phyloP scores from a whole-genome alignment of 148 eudicot genomes.

The Rhododendron griersonianum region DNA sequence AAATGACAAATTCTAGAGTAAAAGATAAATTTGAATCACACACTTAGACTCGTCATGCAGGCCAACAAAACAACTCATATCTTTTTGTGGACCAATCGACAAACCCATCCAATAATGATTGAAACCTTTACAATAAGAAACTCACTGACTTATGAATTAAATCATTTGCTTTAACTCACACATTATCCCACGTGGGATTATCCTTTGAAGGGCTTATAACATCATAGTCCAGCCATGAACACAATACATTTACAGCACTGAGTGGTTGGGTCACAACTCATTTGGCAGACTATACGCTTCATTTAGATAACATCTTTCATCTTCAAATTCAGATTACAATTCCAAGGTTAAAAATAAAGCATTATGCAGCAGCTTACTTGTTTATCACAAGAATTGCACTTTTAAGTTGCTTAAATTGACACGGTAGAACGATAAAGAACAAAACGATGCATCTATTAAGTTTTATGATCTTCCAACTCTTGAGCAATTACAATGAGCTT shows the following conservation, averaged over 20 bases:
- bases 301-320: background rate
- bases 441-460: background rate
- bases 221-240: background rate
- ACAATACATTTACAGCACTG: background rate
- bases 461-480: background rate
- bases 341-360: background rate
- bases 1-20: background rate
- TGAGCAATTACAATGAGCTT: slow-evolving; percentile 3
- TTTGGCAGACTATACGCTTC: background rate
- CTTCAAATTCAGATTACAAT: background rate
- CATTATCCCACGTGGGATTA: background rate
- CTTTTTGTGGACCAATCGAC: background rate
- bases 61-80: background rate
- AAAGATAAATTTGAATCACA: background rate
- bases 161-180: background rate
- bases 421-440: background rate
- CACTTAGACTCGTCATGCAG: background rate
- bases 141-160: background rate
- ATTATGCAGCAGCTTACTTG: background rate
- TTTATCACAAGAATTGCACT: background rate
- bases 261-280: background rate
- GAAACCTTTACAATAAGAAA: background rate
- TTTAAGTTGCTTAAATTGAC: background rate
- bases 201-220: background rate
- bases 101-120: background rate